Evolutionary conservation across 2,329 filamentous ascomycete genomes (phyloP), one percentile per base, ranked within the genome.

Genomic region (Hypoxylon sp.): DNA sequence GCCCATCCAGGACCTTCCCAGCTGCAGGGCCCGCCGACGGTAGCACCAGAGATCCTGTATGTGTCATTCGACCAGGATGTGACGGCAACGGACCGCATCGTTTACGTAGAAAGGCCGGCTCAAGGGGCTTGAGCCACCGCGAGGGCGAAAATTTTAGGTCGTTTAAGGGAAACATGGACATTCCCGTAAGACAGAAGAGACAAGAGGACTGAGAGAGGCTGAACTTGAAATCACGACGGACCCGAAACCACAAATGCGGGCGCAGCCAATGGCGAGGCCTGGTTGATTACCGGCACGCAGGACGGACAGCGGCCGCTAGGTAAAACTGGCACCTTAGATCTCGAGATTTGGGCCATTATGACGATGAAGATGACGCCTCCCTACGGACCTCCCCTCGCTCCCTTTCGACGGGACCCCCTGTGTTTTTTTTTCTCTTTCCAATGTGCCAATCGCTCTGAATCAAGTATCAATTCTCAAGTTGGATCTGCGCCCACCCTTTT

Each of bases 221-320:
- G 43, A 49, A 15, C 29, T 60, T 43, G 33, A 29, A 55, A 55
- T 49, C 51, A 49, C 37, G 26, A 18, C 20, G 43, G 51, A 49
- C 41, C 52, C 48, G 13, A 41, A 56, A 48, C 54, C 41, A 48
- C 26, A 13, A n/a, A 17, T 26, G 45, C 37, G 24, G 45, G 43
- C 46, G 15, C 56, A 52, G n/a, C 60, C 60, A 63, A 63, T 60
- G 37, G 54, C 35, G 20, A 43, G 40, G 37, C 49, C 42, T 46
- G 18, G 18, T 47, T 56, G 43, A 53, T 42, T 48, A 33, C 55
- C 42, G 27, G 43, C 26, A 50, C 33, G 50, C 31, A 45, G 33
- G 49, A 40, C 47, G n/a, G n/a, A n/a, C n/a, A n/a, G n/a, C n/a
- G n/a, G n/a, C n/a, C n/a, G n/a, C n/a, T n/a, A n/a, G n/a, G n/a